Evolutionary conservation across 106 monocot genomes (phyloP), one percentile per base, ranked within the genome.

Genomic region (Acanthochlamys bracteata): DNA sequence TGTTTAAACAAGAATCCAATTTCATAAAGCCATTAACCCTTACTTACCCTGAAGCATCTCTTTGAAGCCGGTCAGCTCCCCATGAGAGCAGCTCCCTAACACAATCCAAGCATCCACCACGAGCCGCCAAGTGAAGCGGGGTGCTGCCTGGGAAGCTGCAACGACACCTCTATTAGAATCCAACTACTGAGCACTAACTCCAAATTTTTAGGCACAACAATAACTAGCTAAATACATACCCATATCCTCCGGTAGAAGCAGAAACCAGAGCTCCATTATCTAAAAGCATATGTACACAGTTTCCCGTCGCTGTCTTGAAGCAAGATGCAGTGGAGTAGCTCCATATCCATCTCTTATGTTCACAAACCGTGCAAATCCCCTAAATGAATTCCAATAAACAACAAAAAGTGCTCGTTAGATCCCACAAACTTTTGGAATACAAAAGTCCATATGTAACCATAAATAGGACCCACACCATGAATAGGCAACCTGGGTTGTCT

Each of bases 21-120:
- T n/a, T n/a, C 17, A 12, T 1, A 49, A 14, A 49, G 12, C 17
- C 17, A 49, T 12, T 14, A 49, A 49, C 55, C 49, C 61, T 70
- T 68, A n/a, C n/a, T n/a, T n/a, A 96, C 96, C 91, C 96, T 55
- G 83, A 74, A 43, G 91, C 80, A 75, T 96, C 96, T 52, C 74
- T 82, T 41, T 84, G 87, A 68, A 84, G 79, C 33, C 96, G 84
- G 74, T 96, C 90, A 61, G 91, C 96, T 11, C 96, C 96, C 88
- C 96, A 88, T 20, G 91, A 78, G 13, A 96, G 88, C 73, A 96
- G 78, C 53, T 86, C 80, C 19, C 96, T 80, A n/a, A 96, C 70
- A 57, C 85, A 96, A 56, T 88, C 91, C 71, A 91, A 61, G 66
- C 78, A 84, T 20, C 96, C 96, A 10, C 88, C 82, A 10, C 85